Evolutionary conservation across 345 rosid genomes (phyloP).

Genomic region (Eucalyptus regnans): DNA sequence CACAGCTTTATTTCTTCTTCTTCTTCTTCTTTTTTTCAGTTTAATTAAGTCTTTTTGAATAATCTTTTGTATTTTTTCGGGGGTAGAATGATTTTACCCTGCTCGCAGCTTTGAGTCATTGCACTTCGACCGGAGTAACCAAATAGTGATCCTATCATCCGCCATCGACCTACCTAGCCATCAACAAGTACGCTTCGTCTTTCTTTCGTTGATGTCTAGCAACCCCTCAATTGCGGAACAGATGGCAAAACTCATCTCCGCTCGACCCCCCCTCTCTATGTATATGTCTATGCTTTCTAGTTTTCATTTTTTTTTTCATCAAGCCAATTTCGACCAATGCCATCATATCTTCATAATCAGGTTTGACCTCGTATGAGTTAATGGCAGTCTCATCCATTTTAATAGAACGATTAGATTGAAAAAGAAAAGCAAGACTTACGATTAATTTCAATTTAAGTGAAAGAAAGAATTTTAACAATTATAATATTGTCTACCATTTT

Average conservation of each 20-base stretch:
- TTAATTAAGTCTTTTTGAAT: not conserved
- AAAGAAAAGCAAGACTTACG: fast-evolving
- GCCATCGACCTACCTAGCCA: fast-evolving
- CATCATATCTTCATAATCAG: fast-evolving
- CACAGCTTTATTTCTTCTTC: not conserved
- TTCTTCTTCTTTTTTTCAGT: not conserved
- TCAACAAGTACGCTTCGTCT: not conserved
- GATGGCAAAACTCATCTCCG: not conserved
- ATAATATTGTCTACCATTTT: not conserved
- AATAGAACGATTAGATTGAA: not conserved
- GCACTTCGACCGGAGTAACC: fast-evolving
- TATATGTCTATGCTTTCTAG: fast-evolving
- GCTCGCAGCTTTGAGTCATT: not conserved
- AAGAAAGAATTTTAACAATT: not conserved
- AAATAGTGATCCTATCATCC: fast-evolving
- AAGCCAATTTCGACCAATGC: not conserved
- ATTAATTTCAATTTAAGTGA: not conserved
- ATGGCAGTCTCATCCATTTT: not conserved
- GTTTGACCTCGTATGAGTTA: fast-evolving
- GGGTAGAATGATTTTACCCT: too few relatives aligned
- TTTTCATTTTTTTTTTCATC: not conserved
- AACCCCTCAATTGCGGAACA: too few relatives aligned
- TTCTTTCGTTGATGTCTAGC: not conserved
- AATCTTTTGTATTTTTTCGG: not conserved
- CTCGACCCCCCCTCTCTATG: not conserved